phyloP scores from a whole-genome alignment of 768 basidiomycete species.

The Leccinum subtestaceum region DNA sequence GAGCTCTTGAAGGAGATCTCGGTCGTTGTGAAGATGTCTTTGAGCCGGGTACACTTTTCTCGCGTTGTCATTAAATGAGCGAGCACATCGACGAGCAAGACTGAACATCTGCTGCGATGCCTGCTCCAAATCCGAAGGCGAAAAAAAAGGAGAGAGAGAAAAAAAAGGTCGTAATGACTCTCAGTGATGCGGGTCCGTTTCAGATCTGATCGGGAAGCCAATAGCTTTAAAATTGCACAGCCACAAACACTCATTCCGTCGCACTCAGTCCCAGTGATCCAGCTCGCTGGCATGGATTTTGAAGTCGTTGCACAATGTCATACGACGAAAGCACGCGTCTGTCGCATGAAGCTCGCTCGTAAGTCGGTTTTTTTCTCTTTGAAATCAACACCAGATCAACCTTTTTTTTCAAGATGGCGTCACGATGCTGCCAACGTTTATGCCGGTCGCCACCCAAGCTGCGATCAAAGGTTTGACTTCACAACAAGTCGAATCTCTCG shows the following conservation, averaged over 20 bases:
- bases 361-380: slow-evolving; percentile 25
- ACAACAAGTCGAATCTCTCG: slow-evolving; percentile 78
- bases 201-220: slow-evolving; percentile 5
- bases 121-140: not conserved
- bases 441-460: slow-evolving; percentile 92
- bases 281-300: slow-evolving; percentile 60
- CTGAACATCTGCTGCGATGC: slow-evolving; percentile 20
- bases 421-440: slow-evolving; percentile 86
- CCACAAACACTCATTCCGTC: no score
- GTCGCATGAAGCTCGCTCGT: slow-evolving; percentile 83
- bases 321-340: slow-evolving; percentile 80
- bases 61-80: not conserved
- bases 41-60: not conserved
- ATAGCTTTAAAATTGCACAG: slow-evolving; percentile 6
- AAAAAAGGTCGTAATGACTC: not conserved
- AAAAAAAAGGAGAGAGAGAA: not conserved
- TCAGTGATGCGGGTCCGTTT: not conserved
- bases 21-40: slow-evolving; percentile 20
- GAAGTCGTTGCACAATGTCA: slow-evolving; percentile 78
- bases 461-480: slow-evolving; percentile 90
- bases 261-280: no score
- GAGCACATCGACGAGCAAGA: slow-evolving; percentile 18
- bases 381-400: slow-evolving; percentile 2
- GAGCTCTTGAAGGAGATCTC: slow-evolving; percentile 34
- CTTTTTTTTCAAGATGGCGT: slow-evolving; percentile 54